Evolutionary conservation across 306 rosid genomes (phyloP), one percentile per base, ranked within the genome.

Genomic region (Amphicarpaea edgeworthii): DNA sequence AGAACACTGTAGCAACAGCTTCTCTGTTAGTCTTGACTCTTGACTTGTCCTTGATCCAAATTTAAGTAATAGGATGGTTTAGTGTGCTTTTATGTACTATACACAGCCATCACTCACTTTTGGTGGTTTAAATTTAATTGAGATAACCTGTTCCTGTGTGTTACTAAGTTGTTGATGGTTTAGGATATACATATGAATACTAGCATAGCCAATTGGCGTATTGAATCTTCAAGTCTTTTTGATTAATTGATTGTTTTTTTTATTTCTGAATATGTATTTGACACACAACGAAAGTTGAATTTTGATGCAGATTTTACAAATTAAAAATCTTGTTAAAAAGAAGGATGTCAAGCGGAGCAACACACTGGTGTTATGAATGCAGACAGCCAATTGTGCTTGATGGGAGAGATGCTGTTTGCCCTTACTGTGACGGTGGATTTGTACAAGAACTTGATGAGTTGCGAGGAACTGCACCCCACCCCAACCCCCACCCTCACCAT

Each of bases 291-390:
- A 8, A 41, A 53, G 68, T 60, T 51, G 75, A 57, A 43, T 37
- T 66, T 77, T 16, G 75, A 72, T 71, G 77, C 66, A 23, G 75
- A 75, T 30, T 73, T 64, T 66, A 7, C 17, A 12, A 46, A 45
- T 66, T 64, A 19, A n/a, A 19, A n/a, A 24, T 41, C n/a, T 53
- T 42, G 70, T 45, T 47, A 24, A 80, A 74, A 75, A 46, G 73
- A 42, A 84, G 34, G 82, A 91, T 89, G 95, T 87, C 97, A 61
- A 79, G 84, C 74, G 87, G 77, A 73, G 87, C 79, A 75, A 87
- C 95, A 9, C 95, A 92, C 71, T 92, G 95, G 97, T 89, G 97
- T 84, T 55, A 86, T 74, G 83, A 32, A 14, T 92, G 96, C 85
- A 69, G 70, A 17, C 86, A 7, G 65, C 84, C 83, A 9, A 78